Evolutionary conservation across 768 basidiomycete genomes (phyloP), one percentile per base, ranked within the genome.

Genomic region (Phylloporus rhodoxanthus): DNA sequence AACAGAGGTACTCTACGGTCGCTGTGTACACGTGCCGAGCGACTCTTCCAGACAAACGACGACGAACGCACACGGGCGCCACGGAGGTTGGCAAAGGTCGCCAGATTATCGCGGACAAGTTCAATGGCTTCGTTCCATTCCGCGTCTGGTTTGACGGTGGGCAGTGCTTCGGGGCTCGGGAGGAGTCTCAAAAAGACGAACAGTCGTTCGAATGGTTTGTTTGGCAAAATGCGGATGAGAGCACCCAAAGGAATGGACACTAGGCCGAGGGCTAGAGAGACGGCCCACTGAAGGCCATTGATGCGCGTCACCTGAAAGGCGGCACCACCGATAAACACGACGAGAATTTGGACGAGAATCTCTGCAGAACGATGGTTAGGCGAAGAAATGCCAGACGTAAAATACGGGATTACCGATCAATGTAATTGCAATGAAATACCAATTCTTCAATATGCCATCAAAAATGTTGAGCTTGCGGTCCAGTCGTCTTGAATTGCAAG

Each of bases 401-500:
- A 2, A 19, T 43, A 50, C 25, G 17, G 14, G 74, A 75, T 53
- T 58, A 94, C 93, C 96, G 52, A 98, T 80, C 8, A 82, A 56
- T 2, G 92, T 94, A 61, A 98, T 88, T 13, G 46, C 69, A 33
- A 94, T 78, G 70, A 97, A 98, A 65, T 88, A 96, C 57, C 69
- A 79, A 65, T 99, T 99, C 42, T 69, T 75, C 34, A 70, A 58
- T 26, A 98, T 77, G 34, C 91, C 91, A 54, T 86, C 83, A 59
- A 97, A 91, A 51, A 98, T 80, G 68, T 99, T 98, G 51, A 93
- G 74, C 43, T 81, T 79, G 51, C 78, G 81, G 60, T 97, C 94
- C 40, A 98, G 73, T 32, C 91, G 76, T 46, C 96, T 77, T 58
- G 87, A 91, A 64, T 97, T 99, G 67, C 97, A 66, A 37, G 91